These are phyloP conservation scores for Exophiala aquamarina DNA, from an alignment of 2,329 filamentous ascomycete species.

Conservation along the genomic window DNA sequence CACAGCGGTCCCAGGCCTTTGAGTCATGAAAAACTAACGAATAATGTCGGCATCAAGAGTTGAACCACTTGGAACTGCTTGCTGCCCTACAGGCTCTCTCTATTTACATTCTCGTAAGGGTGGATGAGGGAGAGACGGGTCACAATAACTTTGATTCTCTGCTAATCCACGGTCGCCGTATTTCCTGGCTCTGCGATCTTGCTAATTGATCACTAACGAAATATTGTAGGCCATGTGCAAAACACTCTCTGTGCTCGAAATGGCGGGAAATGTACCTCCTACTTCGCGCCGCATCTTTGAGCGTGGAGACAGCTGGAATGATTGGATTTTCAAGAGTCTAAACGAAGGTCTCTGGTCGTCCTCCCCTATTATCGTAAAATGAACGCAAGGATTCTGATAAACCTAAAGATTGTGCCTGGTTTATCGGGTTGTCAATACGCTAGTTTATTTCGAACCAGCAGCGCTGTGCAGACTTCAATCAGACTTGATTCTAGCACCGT, in stretches of 20 bases:
- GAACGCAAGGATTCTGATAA: conserved; percentile 14
- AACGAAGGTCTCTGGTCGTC: conserved; percentile 32
- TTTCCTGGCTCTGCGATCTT: no score
- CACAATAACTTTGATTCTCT: conserved; percentile 44
- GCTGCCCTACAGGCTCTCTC: conserved; percentile 46
- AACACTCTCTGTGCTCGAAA: not conserved
- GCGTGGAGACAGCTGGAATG: conserved; percentile 36
- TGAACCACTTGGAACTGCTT: conserved; percentile 41
- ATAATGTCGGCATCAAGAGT: conserved; percentile 29
- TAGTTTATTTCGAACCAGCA: conserved; percentile 45
- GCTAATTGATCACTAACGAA: no score
- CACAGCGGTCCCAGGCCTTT: no score
- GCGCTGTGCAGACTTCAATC: conserved; percentile 36
- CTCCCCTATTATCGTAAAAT: no score
- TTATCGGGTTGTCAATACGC: conserved; percentile 43
- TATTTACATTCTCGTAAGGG: conserved; percentile 44
- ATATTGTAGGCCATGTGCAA: not conserved
- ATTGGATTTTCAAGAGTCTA: conserved; percentile 46
- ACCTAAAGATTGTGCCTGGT: conserved; percentile 38
- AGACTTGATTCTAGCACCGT: conserved; percentile 42
- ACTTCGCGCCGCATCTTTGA: conserved; percentile 12
- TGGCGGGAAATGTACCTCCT: not conserved
- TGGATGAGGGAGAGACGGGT: conserved; percentile 47
- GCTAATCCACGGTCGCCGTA: conserved; percentile 38
- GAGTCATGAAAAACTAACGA: conserved; percentile 11